Evolutionary conservation across 1,284 basidiomycete genomes (phyloP).

Genomic region (Irpex sp.): DNA sequence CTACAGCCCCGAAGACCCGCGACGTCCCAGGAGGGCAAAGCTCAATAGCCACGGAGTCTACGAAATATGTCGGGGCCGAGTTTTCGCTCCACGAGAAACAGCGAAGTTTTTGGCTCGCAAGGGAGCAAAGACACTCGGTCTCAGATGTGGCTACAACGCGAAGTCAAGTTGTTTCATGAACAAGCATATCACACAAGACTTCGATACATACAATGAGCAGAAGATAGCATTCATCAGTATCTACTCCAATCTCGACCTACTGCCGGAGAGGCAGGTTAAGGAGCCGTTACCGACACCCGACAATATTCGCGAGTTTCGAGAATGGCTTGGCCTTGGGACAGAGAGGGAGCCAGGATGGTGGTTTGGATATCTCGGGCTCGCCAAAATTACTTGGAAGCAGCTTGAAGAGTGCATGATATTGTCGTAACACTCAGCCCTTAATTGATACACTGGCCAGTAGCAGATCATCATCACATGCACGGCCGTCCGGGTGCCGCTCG

Average conservation of each 20-base stretch:
- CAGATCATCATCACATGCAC: too few relatives aligned
- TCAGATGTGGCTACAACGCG: background rate
- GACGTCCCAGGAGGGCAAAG: background rate
- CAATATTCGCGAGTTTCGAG: background rate
- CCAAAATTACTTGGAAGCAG: background rate
- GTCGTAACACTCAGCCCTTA: too few relatives aligned
- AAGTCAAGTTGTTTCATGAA: background rate
- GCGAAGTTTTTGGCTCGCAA: background rate
- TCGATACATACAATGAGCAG: background rate
- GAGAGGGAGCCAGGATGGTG: background rate
- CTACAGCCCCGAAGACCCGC: background rate
- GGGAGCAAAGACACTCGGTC: background rate
- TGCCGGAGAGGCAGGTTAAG: background rate
- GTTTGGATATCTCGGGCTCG: background rate
- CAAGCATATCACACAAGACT: background rate
- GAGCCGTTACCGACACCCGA: background rate
- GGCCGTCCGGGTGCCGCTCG: too few relatives aligned
- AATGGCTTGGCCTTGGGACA: background rate
- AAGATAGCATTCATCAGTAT: background rate
- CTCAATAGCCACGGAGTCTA: background rate
- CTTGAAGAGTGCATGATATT: background rate
- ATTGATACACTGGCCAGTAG: too few relatives aligned
- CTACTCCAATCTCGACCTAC: background rate
- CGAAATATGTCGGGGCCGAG: background rate
- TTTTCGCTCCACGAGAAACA: background rate